These are phyloP conservation scores for Epichloe bromicola DNA, from an alignment of 2,329 filamentous ascomycete genomes.

Conservation along the genomic window DNA sequence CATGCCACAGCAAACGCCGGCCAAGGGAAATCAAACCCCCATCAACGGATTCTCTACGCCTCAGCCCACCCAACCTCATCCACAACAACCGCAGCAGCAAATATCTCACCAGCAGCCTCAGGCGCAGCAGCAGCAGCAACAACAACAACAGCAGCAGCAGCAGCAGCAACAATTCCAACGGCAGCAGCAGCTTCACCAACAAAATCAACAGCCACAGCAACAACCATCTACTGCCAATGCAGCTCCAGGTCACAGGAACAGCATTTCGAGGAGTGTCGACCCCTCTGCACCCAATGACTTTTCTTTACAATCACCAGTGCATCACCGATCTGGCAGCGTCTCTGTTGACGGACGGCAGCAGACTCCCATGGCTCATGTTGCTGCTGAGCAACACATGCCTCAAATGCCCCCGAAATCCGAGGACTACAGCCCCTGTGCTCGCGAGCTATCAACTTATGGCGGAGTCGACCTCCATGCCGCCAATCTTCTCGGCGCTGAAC, in stretches of 20 bases:
- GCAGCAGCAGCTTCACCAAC: conserved; percentile 4
- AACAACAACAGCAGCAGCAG: background rate
- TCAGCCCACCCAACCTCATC: conserved; percentile 14
- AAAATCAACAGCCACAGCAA: conserved; percentile 6
- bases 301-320: conserved; percentile 32
- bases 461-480: conserved; percentile 58
- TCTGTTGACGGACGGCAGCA: conserved; percentile 21
- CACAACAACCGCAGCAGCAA: conserved; percentile 7
- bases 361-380: conserved; percentile 9
- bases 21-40: conserved; percentile 26
- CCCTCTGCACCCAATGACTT: conserved; percentile 23
- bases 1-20: conserved; percentile 25
- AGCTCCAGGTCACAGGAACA: conserved; percentile 24
- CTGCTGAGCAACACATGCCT: conserved; percentile 20
- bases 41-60: conserved; percentile 26
- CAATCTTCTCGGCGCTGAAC: conserved; percentile 49
- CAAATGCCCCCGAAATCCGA: conserved; percentile 33
- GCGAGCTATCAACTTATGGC: conserved; percentile 49
- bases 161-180: background rate
- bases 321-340: conserved; percentile 27
- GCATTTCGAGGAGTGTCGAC: conserved; percentile 39
- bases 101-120: conserved; percentile 4
- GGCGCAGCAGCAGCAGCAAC: background rate
- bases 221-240: conserved; percentile 25
- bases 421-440: conserved; percentile 41